Conservation (phyloP, 2,329 filamentous ascomycete species). For the Blastomyces silverae region DNA sequence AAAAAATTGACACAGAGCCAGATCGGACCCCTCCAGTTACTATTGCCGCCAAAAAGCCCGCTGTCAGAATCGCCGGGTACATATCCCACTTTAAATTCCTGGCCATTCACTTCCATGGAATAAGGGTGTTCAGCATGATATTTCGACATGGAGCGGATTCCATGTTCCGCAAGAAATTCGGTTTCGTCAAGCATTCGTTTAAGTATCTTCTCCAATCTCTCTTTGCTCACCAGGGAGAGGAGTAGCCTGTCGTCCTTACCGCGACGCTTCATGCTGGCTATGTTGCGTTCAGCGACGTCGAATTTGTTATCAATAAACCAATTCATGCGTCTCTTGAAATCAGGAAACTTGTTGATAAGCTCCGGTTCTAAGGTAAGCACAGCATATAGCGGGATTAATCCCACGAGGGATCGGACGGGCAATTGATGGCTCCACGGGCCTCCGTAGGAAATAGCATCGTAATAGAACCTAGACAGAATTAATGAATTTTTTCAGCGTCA, state of each 20-base stretch:
- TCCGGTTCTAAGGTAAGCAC: conserved; percentile 90
- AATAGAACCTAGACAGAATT: conserved; percentile 64
- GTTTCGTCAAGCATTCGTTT: conserved; percentile 88
- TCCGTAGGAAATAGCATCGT: conserved; percentile 95
- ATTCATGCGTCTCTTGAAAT: conserved; percentile 85
- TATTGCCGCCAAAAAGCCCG: conserved; percentile 91
- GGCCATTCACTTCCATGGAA: conserved; percentile 92
- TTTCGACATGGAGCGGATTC: conserved; percentile 87
- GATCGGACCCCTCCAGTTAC: conserved; percentile 93
- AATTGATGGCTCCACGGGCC: conserved; percentile 90
- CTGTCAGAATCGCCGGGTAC: conserved; percentile 95
- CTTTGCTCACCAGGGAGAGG: conserved; percentile 84
- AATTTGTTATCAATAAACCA: conserved; percentile 89
- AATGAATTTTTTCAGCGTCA: background rate
- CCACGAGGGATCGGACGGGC: conserved; percentile 84
- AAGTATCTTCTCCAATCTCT: conserved; percentile 82
- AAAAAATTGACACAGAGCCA: conserved; percentile 97
- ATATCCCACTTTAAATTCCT: conserved; percentile 80
- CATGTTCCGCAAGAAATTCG: conserved; percentile 84
- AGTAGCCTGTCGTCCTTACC: conserved; percentile 86
- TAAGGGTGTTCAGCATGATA: conserved; percentile 84
- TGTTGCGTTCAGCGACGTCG: conserved; percentile 85
- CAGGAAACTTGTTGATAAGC: conserved; percentile 81
- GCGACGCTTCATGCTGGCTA: conserved; percentile 83
- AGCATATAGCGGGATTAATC: conserved; percentile 86